phyloP scores from a whole-genome alignment of 1,284 basidiomycete genomes.

The Cutaneotrichosporon cutaneum region DNA sequence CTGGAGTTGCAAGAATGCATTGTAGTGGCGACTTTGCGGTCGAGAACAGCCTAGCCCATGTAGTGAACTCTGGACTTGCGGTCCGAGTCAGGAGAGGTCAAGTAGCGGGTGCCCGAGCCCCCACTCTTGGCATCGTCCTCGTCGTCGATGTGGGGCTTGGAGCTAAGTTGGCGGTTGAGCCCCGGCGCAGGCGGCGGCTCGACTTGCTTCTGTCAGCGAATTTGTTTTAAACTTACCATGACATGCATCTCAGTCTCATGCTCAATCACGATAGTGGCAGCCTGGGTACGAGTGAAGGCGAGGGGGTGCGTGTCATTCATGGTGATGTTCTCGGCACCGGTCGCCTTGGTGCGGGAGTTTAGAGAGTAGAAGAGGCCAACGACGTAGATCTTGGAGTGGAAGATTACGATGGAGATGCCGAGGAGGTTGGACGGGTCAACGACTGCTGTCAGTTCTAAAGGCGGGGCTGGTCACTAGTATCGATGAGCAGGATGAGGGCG shows the following conservation, averaged over 20 bases:
- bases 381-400: slow-evolving; percentile 35
- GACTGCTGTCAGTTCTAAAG: not conserved
- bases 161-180: not conserved
- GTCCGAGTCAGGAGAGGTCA: no score
- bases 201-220: not conserved
- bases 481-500: slow-evolving; percentile 31
- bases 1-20: no score
- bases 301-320: not conserved
- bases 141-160: not conserved
- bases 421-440: slow-evolving; percentile 29
- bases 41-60: no score
- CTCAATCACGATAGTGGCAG: not conserved
- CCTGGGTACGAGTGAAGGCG: not conserved
- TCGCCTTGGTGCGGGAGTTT: slow-evolving; percentile 25
- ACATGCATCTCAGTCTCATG: not conserved
- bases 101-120: not conserved
- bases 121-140: not conserved
- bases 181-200: not conserved
- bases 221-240: not conserved
- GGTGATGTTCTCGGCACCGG: slow-evolving; percentile 2
- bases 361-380: slow-evolving; percentile 37
- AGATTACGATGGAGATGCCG: slow-evolving; percentile 29
- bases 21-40: no score
- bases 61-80: no score
- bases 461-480: slow-evolving; percentile 32